Conservation (phyloP, 805 yeast genomes). For the Jamesozyma gamospora region DNA sequence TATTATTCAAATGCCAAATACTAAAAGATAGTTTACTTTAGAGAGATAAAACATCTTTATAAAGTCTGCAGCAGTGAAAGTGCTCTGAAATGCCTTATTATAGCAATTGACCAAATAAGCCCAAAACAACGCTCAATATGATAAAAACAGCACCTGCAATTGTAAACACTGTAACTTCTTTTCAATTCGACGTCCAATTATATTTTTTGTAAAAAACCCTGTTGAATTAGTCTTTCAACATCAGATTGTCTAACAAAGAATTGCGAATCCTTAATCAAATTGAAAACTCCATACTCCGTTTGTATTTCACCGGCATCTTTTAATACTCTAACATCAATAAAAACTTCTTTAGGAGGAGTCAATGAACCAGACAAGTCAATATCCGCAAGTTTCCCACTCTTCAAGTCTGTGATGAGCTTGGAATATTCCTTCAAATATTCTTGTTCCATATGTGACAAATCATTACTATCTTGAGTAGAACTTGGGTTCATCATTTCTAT, state of each 20-base stretch:
- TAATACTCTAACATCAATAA: constrained; percentile 86
- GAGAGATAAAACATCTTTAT: too few relatives aligned
- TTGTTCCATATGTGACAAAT: constrained; percentile 67
- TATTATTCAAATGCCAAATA: too few relatives aligned
- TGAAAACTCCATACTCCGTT: constrained; percentile 94
- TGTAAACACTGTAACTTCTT: too few relatives aligned
- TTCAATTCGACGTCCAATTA: too few relatives aligned
- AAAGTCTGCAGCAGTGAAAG: too few relatives aligned
- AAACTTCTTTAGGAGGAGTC: constrained; percentile 84
- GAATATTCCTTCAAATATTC: constrained; percentile 65
- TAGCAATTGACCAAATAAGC: too few relatives aligned
- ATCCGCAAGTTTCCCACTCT: constrained; percentile 63
- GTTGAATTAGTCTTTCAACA: constrained; percentile 88
- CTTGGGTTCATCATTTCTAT: constrained; percentile 27
- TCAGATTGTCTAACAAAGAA: constrained; percentile 90
- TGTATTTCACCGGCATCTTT: constrained; percentile 96
- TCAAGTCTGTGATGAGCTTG: constrained; percentile 63
- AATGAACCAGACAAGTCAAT: constrained; percentile 82
- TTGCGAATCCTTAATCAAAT: constrained; percentile 85
- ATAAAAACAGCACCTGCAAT: background rate
- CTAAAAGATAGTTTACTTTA: too few relatives aligned
- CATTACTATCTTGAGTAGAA: constrained; percentile 31
- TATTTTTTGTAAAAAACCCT: constrained; percentile 79
- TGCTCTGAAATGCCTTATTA: too few relatives aligned
- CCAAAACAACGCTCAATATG: background rate